Evolutionary conservation across 2,329 filamentous ascomycete genomes (phyloP).

Genomic region (Talaromyces sp.): DNA sequence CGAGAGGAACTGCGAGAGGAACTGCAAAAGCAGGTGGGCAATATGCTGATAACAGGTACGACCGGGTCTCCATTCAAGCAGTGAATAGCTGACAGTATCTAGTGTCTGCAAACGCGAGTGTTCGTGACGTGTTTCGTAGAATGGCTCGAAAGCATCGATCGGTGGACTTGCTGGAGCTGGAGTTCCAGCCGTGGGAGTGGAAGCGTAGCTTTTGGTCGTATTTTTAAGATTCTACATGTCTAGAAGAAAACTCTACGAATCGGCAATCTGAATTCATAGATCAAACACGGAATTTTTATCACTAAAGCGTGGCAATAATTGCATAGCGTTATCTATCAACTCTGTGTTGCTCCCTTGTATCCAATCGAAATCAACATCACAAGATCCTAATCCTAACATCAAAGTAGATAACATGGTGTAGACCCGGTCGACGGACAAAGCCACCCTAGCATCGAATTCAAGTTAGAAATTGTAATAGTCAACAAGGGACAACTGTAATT

Average conservation of each 20-base stretch:
- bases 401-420: neutral
- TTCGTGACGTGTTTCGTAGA: slow-evolving; percentile 19
- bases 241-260: neutral
- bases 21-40: slow-evolving; percentile 16
- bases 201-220: slow-evolving; percentile 15
- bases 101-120: slow-evolving; percentile 19
- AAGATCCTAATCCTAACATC: neutral
- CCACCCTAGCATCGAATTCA: neutral
- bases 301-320: neutral
- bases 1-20: slow-evolving; percentile 19
- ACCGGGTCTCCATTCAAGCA: neutral
- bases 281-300: neutral
- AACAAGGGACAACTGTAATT: neutral
- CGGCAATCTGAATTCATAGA: too few species aligned
- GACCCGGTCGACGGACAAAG: neutral
- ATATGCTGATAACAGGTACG: slow-evolving; percentile 19
- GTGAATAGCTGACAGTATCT: slow-evolving; percentile 10
- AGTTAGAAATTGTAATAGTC: neutral
- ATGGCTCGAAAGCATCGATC: slow-evolving; percentile 18
- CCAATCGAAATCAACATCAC: neutral
- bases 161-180: slow-evolving; percentile 23
- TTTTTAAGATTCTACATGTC: neutral
- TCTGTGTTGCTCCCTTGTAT: neutral
- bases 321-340: neutral
- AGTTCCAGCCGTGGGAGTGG: slow-evolving; percentile 24